Evolutionary conservation across 177 flowering plant genomes (phyloP), one percentile per base, ranked within the genome.

Genomic region (Telopea speciosissima): DNA sequence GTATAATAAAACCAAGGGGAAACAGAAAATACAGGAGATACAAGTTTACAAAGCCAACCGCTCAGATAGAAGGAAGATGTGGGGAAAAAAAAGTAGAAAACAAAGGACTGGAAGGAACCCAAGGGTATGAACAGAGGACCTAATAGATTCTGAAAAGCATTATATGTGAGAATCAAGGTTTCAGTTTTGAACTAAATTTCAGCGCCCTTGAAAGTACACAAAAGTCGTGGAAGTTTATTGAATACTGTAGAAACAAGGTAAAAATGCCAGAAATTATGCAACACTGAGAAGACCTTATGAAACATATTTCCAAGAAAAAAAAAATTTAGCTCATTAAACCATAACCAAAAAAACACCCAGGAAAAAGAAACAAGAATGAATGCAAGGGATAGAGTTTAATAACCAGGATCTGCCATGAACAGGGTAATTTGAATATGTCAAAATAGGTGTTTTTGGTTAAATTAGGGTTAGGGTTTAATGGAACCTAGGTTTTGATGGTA

Each of bases 21-120:
- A 49, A 26, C 14, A 56, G 61, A 65, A 56, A 66, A 66, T 66
- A 28, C 31, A 64, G 12, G 13, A 72, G 45, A 36, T 33, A 58
- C 36, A 33, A 24, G 33, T 24, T 69, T 10, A 58, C 12, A 49
- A 71, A 63, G 25, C 49, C 25, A 60, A 24, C 31, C 49, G 14
- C 31, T 64, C 68, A 52, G 28, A 62, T 21, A 67, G 49, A 64
- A 28, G 22, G 72, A 1, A 61, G n/a, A 70, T 3, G 22, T 36
- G 40, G 40, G 6, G 6, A 5, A 36, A 36, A 19, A 44, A 24
- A 70, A 49, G 54, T 16, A 49, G 19, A 33, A 8, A 25, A 36
- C 26, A 45, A 70, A 58, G 52, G 12, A 61, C 24, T n/a, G 72
- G 63, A 69, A 21, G 14, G 54, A 26, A 22, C 36, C 22, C 23